phyloP scores from a whole-genome alignment of 352 stramenopile genomes.

The Pythium oligandrum region DNA sequence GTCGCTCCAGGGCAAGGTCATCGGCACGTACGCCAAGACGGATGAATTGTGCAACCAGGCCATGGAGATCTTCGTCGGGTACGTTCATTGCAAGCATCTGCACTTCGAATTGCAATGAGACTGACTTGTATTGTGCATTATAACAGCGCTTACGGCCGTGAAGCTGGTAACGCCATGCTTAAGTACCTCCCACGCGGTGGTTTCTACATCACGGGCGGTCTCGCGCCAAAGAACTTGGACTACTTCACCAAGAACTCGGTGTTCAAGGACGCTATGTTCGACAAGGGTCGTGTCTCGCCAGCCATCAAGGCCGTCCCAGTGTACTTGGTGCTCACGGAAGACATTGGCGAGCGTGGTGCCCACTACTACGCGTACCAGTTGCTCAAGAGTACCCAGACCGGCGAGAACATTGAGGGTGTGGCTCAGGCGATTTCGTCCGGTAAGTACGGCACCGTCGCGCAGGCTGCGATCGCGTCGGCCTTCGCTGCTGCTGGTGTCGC shows the following conservation, averaged over 20 bases:
- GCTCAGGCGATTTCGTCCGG: slow-evolving; percentile 22
- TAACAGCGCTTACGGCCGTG: slow-evolving; percentile 88
- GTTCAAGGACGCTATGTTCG: slow-evolving; percentile 82
- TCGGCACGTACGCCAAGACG: slow-evolving; percentile 85
- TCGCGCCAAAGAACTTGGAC: slow-evolving; percentile 96
- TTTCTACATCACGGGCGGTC: slow-evolving; percentile 95
- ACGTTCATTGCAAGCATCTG: slow-evolving; percentile 13
- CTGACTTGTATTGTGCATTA: slow-evolving; percentile 5
- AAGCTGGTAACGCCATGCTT: slow-evolving; percentile 91
- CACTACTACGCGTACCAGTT: slow-evolving; percentile 87
- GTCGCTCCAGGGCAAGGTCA: slow-evolving; percentile 73
- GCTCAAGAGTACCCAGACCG: slow-evolving; percentile 48
- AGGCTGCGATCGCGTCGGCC: slow-evolving; percentile 16
- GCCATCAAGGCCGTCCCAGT: slow-evolving; percentile 74
- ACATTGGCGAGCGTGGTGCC: slow-evolving; percentile 85
- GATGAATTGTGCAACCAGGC: slow-evolving; percentile 82
- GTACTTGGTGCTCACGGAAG: slow-evolving; percentile 89
- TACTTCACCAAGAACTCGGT: slow-evolving; percentile 84
- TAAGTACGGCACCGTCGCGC: slow-evolving; percentile 18
- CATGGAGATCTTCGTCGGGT: slow-evolving; percentile 94
- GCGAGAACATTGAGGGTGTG: slow-evolving; percentile 24
- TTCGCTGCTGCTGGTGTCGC: slow-evolving; percentile 19
- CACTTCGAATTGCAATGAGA: slow-evolving; percentile 5
- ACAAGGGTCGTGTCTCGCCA: slow-evolving; percentile 86
- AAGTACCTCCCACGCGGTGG: slow-evolving; percentile 96